Evolutionary conservation across 345 rosid species (phyloP).

Genomic region (Eucalyptus decipiens): DNA sequence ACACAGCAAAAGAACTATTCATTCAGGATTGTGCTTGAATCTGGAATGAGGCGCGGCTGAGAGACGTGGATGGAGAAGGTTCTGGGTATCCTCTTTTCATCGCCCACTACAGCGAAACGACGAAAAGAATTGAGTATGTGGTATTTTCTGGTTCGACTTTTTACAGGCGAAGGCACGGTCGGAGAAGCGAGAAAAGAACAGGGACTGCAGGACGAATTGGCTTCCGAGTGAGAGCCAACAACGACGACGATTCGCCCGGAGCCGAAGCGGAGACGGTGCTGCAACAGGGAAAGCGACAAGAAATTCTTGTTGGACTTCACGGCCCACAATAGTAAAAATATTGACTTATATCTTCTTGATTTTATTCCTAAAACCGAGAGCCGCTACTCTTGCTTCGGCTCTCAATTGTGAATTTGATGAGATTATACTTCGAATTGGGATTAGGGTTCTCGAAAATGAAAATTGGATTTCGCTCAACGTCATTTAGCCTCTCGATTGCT

Average conservation of each 20-base stretch:
- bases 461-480: too few species aligned
- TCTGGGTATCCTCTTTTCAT: constrained; percentile 72
- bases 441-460: not conserved
- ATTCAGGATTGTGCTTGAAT: constrained; percentile 48
- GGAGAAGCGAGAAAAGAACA: not conserved
- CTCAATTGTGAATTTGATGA: not conserved
- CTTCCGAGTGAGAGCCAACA: not conserved
- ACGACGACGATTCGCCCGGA: not conserved
- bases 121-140: not conserved
- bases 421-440: not conserved
- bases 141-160: not conserved
- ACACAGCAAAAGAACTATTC: constrained; percentile 6
- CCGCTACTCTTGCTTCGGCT: too few species aligned
- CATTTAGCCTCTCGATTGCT: too few species aligned
- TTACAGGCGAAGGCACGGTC: not conserved
- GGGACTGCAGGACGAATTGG: not conserved
- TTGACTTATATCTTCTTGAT: not conserved
- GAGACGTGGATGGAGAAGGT: constrained; percentile 44
- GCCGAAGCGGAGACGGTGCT: not conserved
- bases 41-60: constrained; percentile 49
- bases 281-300: not conserved
- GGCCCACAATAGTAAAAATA: not conserved
- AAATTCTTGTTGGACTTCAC: not conserved
- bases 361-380: not conserved
- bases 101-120: not conserved